phyloP scores from a whole-genome alignment of 345 rosid genomes.

The Melastoma malabathricum region DNA sequence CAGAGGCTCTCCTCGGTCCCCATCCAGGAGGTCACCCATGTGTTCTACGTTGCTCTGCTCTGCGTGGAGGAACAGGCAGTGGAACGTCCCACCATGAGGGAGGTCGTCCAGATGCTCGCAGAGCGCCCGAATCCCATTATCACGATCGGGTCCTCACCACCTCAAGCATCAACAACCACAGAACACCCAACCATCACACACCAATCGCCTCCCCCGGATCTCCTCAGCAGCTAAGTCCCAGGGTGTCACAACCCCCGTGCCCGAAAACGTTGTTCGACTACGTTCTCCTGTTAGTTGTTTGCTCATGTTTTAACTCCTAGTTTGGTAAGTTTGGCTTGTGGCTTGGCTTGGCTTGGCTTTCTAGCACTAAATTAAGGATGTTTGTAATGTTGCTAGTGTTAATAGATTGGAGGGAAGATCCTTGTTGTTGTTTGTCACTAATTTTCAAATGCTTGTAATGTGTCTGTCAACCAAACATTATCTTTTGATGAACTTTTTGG shows the following conservation, averaged over 20 bases:
- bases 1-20: constrained; percentile 81
- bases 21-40: constrained; percentile 70
- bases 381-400: too few relatives aligned
- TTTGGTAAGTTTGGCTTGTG: too few relatives aligned
- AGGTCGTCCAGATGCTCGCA: constrained; percentile 88
- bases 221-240: constrained; percentile 66
- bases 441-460: too few relatives aligned
- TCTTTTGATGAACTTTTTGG: too few relatives aligned
- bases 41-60: constrained; percentile 91
- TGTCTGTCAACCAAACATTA: too few relatives aligned
- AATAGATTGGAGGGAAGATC: too few relatives aligned
- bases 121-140: constrained; percentile 52
- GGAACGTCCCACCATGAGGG: constrained; percentile 96
- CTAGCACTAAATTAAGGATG: too few relatives aligned
- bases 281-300: too few relatives aligned
- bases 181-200: constrained; percentile 27
- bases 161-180: constrained; percentile 18
- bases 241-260: constrained; percentile 75
- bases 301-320: too few relatives aligned
- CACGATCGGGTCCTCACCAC: constrained; percentile 15
- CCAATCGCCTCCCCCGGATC: constrained; percentile 29
- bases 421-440: too few relatives aligned
- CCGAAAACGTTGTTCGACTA: too few relatives aligned
- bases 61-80: constrained; percentile 97
- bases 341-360: too few relatives aligned